Evolutionary conservation across 164 flowering plant genomes (phyloP).

Genomic region (Aristolochia fimbriata): DNA sequence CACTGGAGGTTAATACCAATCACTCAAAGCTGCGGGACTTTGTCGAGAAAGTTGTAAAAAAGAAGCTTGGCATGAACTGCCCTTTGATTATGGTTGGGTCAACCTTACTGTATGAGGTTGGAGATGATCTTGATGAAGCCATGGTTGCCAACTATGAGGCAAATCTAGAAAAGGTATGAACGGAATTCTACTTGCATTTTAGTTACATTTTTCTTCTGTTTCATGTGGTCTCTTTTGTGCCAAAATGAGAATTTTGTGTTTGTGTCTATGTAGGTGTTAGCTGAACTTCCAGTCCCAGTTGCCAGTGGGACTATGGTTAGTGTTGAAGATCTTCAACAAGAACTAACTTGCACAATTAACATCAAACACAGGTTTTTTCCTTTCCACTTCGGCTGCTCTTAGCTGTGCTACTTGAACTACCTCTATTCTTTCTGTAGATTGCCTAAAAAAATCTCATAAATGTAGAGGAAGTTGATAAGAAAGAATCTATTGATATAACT

Average conservation of each 20-base stretch:
- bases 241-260: background rate
- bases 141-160: slow-evolving; percentile 62
- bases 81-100: slow-evolving; percentile 87
- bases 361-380: slow-evolving; percentile 69
- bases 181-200: slow-evolving; percentile 1
- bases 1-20: slow-evolving; percentile 68
- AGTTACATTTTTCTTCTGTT: background rate
- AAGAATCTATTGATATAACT: background rate
- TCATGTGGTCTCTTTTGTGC: background rate
- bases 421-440: background rate
- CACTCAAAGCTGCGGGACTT: slow-evolving; percentile 69
- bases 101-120: slow-evolving; percentile 80
- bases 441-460: background rate
- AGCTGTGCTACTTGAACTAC: background rate
- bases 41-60: slow-evolving; percentile 83
- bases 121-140: slow-evolving; percentile 86
- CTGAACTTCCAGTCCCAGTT: slow-evolving; percentile 76
- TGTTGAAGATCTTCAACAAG: slow-evolving; percentile 91
- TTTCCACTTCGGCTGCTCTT: background rate
- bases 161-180: slow-evolving; percentile 74
- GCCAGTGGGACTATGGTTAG: slow-evolving; percentile 60
- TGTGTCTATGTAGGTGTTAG: slow-evolving; percentile 38
- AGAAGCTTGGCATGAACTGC: slow-evolving; percentile 81
- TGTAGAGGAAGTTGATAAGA: background rate
- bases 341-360: slow-evolving; percentile 63